These are phyloP conservation scores for Phytophthora citricola DNA, from an alignment of 352 stramenopile species.

Conservation along the genomic window DNA sequence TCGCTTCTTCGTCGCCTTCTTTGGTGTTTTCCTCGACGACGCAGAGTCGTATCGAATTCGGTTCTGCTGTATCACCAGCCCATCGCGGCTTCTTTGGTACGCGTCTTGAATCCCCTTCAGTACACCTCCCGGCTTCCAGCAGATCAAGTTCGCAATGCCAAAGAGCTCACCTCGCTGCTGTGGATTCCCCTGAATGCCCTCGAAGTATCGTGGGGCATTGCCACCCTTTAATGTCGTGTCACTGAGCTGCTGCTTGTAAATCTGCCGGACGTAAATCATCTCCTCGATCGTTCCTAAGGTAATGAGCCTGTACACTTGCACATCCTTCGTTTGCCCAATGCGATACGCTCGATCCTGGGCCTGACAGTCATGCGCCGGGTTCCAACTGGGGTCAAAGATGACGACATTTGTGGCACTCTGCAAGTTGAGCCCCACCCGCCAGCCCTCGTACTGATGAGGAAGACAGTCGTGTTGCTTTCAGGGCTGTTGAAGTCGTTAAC, in stretches of 20 bases:
- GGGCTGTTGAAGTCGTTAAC: slow-evolving; percentile 79
- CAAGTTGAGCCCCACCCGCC: slow-evolving; percentile 83
- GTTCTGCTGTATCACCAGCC: slow-evolving; percentile 64
- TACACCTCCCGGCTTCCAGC: slow-evolving; percentile 75
- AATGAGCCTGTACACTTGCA: slow-evolving; percentile 87
- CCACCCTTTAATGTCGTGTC: slow-evolving; percentile 81
- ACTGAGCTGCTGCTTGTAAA: slow-evolving; percentile 89
- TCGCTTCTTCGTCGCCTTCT: slow-evolving; percentile 49
- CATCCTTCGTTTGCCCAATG: slow-evolving; percentile 87
- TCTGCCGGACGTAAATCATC: slow-evolving; percentile 89
- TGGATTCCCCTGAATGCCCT: slow-evolving; percentile 80
- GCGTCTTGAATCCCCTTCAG: slow-evolving; percentile 81
- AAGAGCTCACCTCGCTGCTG: slow-evolving; percentile 80
- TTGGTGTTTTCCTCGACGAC: slow-evolving; percentile 28
- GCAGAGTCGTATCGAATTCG: slow-evolving; percentile 53
- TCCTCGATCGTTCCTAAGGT: slow-evolving; percentile 88
- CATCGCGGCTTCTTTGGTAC: slow-evolving; percentile 62
- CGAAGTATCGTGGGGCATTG: slow-evolving; percentile 78
- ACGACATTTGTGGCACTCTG: slow-evolving; percentile 86
- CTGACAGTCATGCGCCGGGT: slow-evolving; percentile 86
- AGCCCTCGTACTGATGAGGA: slow-evolving; percentile 81
- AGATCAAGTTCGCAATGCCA: slow-evolving; percentile 78
- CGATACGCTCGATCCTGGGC: slow-evolving; percentile 86
- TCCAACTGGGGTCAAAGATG: slow-evolving; percentile 90
- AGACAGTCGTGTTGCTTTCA: slow-evolving; percentile 65